Evolutionary conservation across 495 filamentous ascomycete species (phyloP), one percentile per base, ranked within the genome.

Genomic region (Xylaria grammica): DNA sequence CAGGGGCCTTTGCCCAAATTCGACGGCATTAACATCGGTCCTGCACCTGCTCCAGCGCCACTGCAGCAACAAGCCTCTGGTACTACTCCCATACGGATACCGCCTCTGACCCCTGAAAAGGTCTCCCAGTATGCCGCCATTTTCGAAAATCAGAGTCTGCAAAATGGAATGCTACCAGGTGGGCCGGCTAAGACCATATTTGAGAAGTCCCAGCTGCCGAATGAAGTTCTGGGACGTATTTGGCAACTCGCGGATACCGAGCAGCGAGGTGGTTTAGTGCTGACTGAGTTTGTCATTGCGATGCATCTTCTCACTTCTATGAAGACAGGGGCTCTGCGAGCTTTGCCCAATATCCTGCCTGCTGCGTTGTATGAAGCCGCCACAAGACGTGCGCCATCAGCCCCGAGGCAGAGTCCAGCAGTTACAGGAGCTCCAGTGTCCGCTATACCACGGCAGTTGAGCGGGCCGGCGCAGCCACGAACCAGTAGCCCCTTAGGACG

Each of bases 231-330:
- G 20, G 95, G 92, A 11, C 88, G 90, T 56, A 97, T 99, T 75
- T 99, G 95, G 95, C 92, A 90, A 69, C 84, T 99, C 51, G 89
- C 93, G 10, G 95, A 99, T 76, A 93, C 91, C 1, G 91, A 97
- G 73, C 92, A 97, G 74, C 87, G 93, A 56, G 96, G 95, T 27
- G 88, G 88, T 36, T 85, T 99, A n/a, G 91, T 91, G 65, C 81
- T 87, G 67, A 94, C 93, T 13, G 95, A 98, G 64, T 99, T 99
- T 74, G 90, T 97, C 69, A 95, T 99, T 69, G 94, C 96, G 11
- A 99, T 99, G 95, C 95, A 99, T 79, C 83, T 99, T 30, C 81
- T 99, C 56, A 91, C 91, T 5, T 97, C 94, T 7, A 93, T 88
- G 75, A 97, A 94, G 79, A 90, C 87, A 24, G 91, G 94, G 27